phyloP scores from a whole-genome alignment of 331 rosid species.

The Erythrophleum ivorense region DNA sequence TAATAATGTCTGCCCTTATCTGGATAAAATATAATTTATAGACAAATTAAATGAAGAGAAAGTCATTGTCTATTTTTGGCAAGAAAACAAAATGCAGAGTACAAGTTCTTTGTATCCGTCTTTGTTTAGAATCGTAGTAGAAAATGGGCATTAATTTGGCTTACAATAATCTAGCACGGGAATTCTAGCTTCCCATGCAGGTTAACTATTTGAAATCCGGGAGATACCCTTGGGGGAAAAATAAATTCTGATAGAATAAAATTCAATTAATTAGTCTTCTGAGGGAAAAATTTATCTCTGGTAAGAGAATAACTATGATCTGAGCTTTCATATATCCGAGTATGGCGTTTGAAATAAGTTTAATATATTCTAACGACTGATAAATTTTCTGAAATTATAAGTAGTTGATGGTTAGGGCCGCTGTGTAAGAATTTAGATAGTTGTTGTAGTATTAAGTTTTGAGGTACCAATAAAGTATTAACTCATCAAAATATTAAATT shows the following conservation, averaged over 20 bases:
- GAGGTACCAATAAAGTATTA: background rate
- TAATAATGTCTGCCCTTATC: background rate
- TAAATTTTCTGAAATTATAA: background rate
- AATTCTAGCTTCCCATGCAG: background rate
- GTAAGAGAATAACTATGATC: background rate
- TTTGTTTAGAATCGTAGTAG: slow-evolving; percentile 30
- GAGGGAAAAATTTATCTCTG: background rate
- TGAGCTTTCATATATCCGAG: background rate
- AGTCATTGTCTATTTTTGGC: background rate
- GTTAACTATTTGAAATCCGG: background rate
- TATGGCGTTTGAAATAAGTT: background rate
- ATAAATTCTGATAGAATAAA: background rate
- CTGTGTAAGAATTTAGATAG: background rate
- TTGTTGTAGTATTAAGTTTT: no score
- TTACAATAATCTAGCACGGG: background rate
- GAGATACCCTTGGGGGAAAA: background rate
- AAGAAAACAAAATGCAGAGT: background rate
- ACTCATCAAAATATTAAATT: background rate
- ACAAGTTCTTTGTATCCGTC: slow-evolving; percentile 35
- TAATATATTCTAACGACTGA: background rate
- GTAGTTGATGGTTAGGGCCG: background rate
- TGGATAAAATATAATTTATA: background rate
- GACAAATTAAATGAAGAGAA: background rate
- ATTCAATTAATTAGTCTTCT: background rate
- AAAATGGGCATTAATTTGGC: background rate